phyloP scores from a whole-genome alignment of 2,329 filamentous ascomycete genomes.

The Aspergillus brasiliensis region DNA sequence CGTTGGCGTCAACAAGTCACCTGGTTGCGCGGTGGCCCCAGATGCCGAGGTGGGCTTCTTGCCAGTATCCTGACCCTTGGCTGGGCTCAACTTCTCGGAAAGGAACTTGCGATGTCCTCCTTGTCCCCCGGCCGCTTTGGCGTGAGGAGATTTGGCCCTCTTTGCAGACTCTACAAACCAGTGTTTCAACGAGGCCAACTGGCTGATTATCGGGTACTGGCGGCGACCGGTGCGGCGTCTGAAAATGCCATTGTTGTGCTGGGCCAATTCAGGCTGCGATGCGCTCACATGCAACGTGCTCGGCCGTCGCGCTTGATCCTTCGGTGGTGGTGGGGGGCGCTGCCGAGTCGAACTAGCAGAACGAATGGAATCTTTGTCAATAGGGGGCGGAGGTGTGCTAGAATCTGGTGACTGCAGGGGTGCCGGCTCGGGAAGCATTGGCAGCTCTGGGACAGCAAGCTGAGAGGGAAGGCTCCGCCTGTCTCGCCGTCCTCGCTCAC shows the following conservation, averaged over 20 bases:
- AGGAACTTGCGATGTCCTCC: slow-evolving; percentile 40
- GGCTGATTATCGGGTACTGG: slow-evolving; percentile 66
- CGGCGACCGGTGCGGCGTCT: slow-evolving; percentile 57
- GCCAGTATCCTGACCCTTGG: slow-evolving; percentile 38
- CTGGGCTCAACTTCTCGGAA: slow-evolving; percentile 41
- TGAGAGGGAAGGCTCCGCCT: slow-evolving; percentile 70
- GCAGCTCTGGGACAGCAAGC: slow-evolving; percentile 71
- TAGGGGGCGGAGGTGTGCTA: slow-evolving; percentile 63
- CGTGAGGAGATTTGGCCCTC: slow-evolving; percentile 60
- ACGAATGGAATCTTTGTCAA: slow-evolving; percentile 72
- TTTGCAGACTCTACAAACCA: slow-evolving; percentile 72
- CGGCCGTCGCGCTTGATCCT: slow-evolving; percentile 76
- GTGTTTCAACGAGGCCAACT: slow-evolving; percentile 68
- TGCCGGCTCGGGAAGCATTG: slow-evolving; percentile 69
- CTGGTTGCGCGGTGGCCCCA: slow-evolving; percentile 26
- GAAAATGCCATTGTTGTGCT: slow-evolving; percentile 57
- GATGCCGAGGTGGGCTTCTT: slow-evolving; percentile 31
- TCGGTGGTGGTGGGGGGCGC: slow-evolving; percentile 79
- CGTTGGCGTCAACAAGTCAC: slow-evolving; percentile 38
- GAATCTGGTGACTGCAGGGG: slow-evolving; percentile 37
- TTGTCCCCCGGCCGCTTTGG: slow-evolving; percentile 33
- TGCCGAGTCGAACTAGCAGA: slow-evolving; percentile 77
- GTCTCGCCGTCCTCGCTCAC: slow-evolving; percentile 74
- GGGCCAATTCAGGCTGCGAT: slow-evolving; percentile 63
- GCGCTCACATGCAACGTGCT: slow-evolving; percentile 87